A percentile compares a stretch with the other conserved stretches of the same genome.
phyloP scores from a whole-genome alignment of 148 eudicot genomes.

The Pharnaceum exiguum region DNA sequence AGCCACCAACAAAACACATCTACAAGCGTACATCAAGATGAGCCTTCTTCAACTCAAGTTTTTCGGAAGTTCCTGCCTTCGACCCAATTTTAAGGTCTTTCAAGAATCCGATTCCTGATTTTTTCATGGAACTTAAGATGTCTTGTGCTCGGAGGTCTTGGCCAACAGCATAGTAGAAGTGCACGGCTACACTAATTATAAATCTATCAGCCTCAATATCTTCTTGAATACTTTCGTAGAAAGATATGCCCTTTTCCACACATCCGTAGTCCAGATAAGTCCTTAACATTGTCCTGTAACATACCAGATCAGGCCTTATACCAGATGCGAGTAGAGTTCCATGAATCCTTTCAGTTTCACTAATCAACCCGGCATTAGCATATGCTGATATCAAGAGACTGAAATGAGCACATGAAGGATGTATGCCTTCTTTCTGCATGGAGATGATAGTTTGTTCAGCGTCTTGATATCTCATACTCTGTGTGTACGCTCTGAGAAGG shows the following conservation, averaged over 20 bases:
- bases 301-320: slow-evolving; percentile 40
- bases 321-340: slow-evolving; percentile 27
- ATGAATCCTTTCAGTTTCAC: slow-evolving; percentile 43
- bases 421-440: slow-evolving; percentile 57
- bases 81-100: slow-evolving; percentile 45
- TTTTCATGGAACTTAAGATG: slow-evolving; percentile 39
- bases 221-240: slow-evolving; percentile 45
- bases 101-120: slow-evolving; percentile 37
- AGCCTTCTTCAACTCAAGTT: too few relatives aligned
- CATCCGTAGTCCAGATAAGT: slow-evolving; percentile 45
- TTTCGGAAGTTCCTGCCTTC: slow-evolving; percentile 11
- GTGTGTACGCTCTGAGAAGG: slow-evolving; percentile 52
- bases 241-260: slow-evolving; percentile 49
- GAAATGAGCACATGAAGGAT: slow-evolving; percentile 58
- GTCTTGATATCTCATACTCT: slow-evolving; percentile 33
- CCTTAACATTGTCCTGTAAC: slow-evolving; percentile 41
- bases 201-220: slow-evolving; percentile 43
- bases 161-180: slow-evolving; percentile 49
- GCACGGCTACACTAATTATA: slow-evolving; percentile 68
- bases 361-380: slow-evolving; percentile 42
- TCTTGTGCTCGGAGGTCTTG: slow-evolving; percentile 35
- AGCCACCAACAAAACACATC: too few relatives aligned
- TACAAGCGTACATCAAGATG: background rate
- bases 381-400: slow-evolving; percentile 42
- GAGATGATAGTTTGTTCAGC: slow-evolving; percentile 44